Base-by-base conservation (phyloP, 768 basidiomycete genomes). In the Rhodosporidiobolus odoratus region DNA sequence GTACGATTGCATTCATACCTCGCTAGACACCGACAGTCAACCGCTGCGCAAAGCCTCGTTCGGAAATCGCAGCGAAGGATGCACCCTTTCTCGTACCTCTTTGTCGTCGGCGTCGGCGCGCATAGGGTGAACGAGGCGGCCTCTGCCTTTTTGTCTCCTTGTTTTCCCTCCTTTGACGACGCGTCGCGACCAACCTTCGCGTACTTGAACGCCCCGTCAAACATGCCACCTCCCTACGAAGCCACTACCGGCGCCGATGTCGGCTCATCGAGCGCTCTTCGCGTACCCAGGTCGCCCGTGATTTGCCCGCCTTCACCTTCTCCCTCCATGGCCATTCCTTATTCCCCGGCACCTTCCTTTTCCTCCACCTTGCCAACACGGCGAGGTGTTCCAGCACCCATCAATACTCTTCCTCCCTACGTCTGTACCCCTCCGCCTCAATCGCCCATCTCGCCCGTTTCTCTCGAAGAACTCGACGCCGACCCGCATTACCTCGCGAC, bases 401-500 rank as follows among this genome's bases (percentile, higher is more conserved):
- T 50, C 9, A 8, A 10, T 12, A n/a, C 41, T 30, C 32, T 23
- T 16, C 43, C 30, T 6, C 30, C 16, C 43, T 23, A 50, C 43
- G 15, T 30, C 41, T 30, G n/a, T 5, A 21, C 21, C 43, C 43
- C 27, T 15, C 15, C 43, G 21, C 32, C 43, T 12, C 48, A 23
- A 50, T 9, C 30, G 32, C 30, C 43, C 23, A 17, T 32, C 34
- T 32, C 32, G 7, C 57, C 57, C 23, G 4, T 40, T 1, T 40
- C 48, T 7, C 61, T 41, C 41, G 40, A 27, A 3, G 19, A 27
- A 5, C 45, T 48, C 50, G 61, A 53, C 12, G n/a, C 35, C 37
- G 38, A 62, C 50, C 50, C 50, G 7, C 62, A 53, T 34, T 40
- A 52, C 52, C 62, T 53, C 52, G 50, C 62, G 30, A 63, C 62